Base-by-base conservation (phyloP, 495 filamentous ascomycete genomes). In the Viridothelium virens region DNA sequence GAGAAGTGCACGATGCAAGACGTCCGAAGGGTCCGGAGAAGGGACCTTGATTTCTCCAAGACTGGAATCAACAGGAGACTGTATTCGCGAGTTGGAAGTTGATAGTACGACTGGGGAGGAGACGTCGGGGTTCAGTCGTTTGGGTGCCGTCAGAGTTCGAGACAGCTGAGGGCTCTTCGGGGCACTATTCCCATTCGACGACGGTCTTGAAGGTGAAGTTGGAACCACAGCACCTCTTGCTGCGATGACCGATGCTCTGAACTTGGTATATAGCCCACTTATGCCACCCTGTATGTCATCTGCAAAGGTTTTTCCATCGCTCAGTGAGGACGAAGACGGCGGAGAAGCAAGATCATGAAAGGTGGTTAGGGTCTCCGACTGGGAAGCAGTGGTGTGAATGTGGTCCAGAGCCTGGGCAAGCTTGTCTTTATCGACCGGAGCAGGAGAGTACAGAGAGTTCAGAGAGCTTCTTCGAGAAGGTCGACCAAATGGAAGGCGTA, bases 301-400 rank as follows among this genome's bases (percentile, higher is more conserved):
- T 16, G 87, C 79, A 31, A 88, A 78, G 9, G 83, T 82, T 72
- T 90, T 91, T 56, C 77, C 84, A 68, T 95, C 91, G 34, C 76
- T 75, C 18, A 78, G 76, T 2, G 84, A 79, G 18, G 78, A 75
- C 0, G 84, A 74, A 33, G 75, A 83, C 63, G 78, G 89, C 67
- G 78, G 87, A 61, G 80, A 84, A 11, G 81, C 88, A 65, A 94
- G 90, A 61, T 95, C 91, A 76, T 92, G 92, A 77, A 97, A 97
- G 25, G 89, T 91, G 10, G 91, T 96, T 12, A 96, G 79, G 41
- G 84, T 81, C 39, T 87, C 88, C 12, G 89, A 88, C 68, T 90
- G 89, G 69, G 88, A 92, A 5, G 92, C 90, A 31, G 88, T 81
- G 16, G 77, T 89, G 77, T 97, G 92, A 41, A 96, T 96, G 63